Evolutionary conservation across 1,139 yeast species (phyloP).

Genomic region (Yamadazyma triangularis): DNA sequence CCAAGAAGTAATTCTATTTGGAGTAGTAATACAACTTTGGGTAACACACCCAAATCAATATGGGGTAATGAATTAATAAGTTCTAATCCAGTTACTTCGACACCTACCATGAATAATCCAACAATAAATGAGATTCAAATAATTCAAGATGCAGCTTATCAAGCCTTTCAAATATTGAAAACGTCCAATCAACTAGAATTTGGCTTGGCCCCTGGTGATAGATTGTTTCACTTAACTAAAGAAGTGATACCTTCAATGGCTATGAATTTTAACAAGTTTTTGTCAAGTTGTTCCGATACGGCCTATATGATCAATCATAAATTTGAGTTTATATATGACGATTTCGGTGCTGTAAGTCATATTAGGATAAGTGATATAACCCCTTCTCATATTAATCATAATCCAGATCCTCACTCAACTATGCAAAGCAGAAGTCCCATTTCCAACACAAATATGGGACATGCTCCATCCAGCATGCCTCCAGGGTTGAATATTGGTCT

Average conservation of each 20-base stretch:
- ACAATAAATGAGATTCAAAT: constrained; percentile 4
- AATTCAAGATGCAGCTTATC: constrained; percentile 23
- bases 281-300: constrained; percentile 29
- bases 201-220: constrained; percentile 34
- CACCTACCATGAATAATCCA: constrained; percentile 1
- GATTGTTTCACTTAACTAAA: constrained; percentile 31
- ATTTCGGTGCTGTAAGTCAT: constrained; percentile 43
- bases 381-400: no score
- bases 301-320: constrained; percentile 17
- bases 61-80: background rate
- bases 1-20: background rate
- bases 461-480: no score
- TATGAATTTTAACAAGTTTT: constrained; percentile 41
- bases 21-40: background rate
- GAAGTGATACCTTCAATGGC: constrained; percentile 19
- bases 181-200: constrained; percentile 31
- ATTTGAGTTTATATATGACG: constrained; percentile 47
- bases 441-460: no score
- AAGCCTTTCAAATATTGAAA: constrained; percentile 31
- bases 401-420: no score
- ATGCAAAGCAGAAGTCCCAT: no score
- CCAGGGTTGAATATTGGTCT: background rate
- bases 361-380: constrained; percentile 22
- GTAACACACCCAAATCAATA: background rate
- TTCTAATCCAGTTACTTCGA: constrained; percentile 1